Conservation (phyloP, 2,329 filamentous ascomycete species). For the Aureobasidium sp. region DNA sequence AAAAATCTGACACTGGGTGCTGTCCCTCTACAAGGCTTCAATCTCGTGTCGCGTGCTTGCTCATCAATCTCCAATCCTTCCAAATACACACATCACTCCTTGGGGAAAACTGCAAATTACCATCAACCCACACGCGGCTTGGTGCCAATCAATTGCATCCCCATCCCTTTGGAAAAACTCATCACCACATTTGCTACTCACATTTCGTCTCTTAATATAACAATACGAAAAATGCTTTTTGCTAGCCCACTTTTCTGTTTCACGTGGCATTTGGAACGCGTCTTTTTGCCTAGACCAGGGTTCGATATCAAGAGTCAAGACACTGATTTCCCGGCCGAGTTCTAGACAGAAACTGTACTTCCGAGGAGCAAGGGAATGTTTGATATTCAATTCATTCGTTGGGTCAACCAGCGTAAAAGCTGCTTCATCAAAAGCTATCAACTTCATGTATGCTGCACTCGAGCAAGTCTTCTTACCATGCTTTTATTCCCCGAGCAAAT, state of each 20-base stretch:
- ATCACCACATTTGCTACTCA: background rate
- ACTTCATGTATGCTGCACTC: background rate
- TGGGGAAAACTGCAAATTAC: background rate
- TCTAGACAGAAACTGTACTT: background rate
- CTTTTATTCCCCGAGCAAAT: background rate
- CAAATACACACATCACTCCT: background rate
- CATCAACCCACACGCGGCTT: background rate
- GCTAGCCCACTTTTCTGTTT: slow-evolving; percentile 2
- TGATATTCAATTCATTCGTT: background rate
- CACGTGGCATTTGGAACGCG: background rate
- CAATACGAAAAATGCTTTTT: background rate
- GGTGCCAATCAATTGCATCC: background rate
- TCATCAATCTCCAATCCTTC: background rate
- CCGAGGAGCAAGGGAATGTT: background rate
- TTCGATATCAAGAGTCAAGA: background rate
- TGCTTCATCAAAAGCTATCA: background rate
- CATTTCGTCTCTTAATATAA: slow-evolving; percentile 4
- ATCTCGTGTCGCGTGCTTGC: background rate
- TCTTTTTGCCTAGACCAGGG: background rate
- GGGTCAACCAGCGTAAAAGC: background rate
- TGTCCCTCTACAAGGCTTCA: background rate
- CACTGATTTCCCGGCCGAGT: background rate
- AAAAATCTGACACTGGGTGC: background rate
- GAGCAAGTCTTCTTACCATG: background rate
- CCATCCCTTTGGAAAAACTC: background rate